Evolutionary conservation across 176 grass and related monocot genomes (phyloP).

Genomic region (Juncus effusus): DNA sequence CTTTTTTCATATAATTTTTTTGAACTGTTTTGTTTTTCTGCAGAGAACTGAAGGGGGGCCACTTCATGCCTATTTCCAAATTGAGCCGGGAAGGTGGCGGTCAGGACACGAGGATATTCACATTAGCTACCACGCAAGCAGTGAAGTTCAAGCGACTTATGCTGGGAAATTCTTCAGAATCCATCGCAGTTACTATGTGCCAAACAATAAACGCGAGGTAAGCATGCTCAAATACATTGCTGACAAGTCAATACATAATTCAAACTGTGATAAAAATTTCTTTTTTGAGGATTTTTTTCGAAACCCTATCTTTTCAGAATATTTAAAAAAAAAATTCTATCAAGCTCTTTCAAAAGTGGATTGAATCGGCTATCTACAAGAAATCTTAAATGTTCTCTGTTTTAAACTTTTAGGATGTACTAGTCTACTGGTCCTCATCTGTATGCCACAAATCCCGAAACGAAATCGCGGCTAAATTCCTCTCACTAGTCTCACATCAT

Average conservation of each 20-base stretch:
- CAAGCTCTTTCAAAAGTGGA: no score
- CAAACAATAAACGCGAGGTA: constrained; percentile 43
- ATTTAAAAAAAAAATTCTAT: no score
- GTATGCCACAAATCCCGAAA: constrained; percentile 33
- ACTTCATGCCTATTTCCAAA: constrained; percentile 39
- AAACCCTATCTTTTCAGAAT: no score
- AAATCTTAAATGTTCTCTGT: no score
- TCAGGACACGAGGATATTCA: constrained; percentile 50
- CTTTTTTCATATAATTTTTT: no score
- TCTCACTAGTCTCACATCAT: constrained; percentile 36
- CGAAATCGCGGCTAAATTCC: constrained; percentile 28
- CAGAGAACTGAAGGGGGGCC: constrained; percentile 50
- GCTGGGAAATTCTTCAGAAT: constrained; percentile 45
- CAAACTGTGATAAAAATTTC: no score
- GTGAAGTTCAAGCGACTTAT: constrained; percentile 50
- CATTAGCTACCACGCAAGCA: constrained; percentile 45
- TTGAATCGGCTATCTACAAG: no score
- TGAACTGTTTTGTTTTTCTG: background rate
- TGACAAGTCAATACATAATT: no score
- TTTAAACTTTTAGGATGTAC: constrained; percentile 29
- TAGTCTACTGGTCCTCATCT: constrained; percentile 60
- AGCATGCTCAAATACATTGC: constrained; percentile 10
- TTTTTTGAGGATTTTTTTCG: no score
- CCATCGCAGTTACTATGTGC: constrained; percentile 35
- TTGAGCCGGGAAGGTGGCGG: constrained; percentile 35